Evolutionary conservation across 768 basidiomycete species (phyloP), one percentile per base, ranked within the genome.

Genomic region (Gyrodon lividus): DNA sequence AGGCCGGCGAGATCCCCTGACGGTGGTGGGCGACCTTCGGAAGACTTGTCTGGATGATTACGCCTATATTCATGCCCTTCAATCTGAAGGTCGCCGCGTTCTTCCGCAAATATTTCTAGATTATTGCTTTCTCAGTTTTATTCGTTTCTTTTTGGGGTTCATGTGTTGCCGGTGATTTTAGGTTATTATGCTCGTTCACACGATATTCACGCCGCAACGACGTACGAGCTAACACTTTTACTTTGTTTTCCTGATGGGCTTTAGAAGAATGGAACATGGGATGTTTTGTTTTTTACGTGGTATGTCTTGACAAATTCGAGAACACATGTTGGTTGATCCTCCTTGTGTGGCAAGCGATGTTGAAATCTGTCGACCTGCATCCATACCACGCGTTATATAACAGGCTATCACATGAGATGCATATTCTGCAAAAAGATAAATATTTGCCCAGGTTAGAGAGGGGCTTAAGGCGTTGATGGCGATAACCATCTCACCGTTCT

Each of bases 11-110:
- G 59, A 55, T 41, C 53, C 72, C 74, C 61, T 77, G 75, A 77
- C 75, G 74, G 70, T 74, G 66, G 73, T 72, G 75, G 76, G 75
- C 75, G 75, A 71, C 75, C 69, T 71, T 77, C 62, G 69, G 75
- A 68, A 63, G 62, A 56, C 64, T 76, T 59, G 68, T 69, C 54
- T 75, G 70, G 73, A 65, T 76, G 51, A 69, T 71, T 55, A 66
- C 67, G 61, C 73, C 72, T 43, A 53, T 73, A 48, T 61, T 73
- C 56, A 62, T 73, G 57, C 74, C 73, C 50, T 64, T 76, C 59
- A 60, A 71, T 60, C 72, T 74, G 67, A 77, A 68, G 72, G 75
- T 77, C 70, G 75, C 75, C 76, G 76, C 65, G 75, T 70, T 65
- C 61, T 63, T 76, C 61, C 70, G 71, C 64, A 71, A 71, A 63